These are phyloP conservation scores for Rubus idaeus DNA, from an alignment of 306 rosid species.

Conservation along the genomic window DNA sequence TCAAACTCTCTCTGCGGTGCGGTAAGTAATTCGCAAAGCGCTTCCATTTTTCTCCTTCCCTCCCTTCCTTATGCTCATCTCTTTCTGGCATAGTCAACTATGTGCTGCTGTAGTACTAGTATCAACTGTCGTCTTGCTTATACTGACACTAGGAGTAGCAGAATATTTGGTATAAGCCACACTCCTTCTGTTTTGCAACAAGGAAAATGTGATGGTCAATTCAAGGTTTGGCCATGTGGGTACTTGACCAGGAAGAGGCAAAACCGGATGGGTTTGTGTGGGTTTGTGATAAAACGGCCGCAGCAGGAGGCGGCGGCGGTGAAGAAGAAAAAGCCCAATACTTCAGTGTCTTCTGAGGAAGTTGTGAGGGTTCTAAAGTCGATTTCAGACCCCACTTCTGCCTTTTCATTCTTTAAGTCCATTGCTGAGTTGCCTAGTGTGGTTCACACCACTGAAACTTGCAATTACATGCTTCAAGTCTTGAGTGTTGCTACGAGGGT, in stretches of 20 bases:
- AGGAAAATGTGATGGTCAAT: constrained; percentile 21
- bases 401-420: constrained; percentile 65
- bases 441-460: constrained; percentile 77
- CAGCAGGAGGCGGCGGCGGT: constrained; percentile 33
- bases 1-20: too few relatives aligned
- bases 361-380: constrained; percentile 62
- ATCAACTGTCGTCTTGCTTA: constrained; percentile 37
- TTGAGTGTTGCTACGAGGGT: constrained; percentile 52
- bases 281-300: constrained; percentile 36
- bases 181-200: background rate
- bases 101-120: constrained; percentile 32
- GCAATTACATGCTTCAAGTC: constrained; percentile 85
- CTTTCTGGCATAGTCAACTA: constrained; percentile 50
- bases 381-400: constrained; percentile 47
- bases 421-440: constrained; percentile 55
- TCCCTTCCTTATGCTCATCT: background rate
- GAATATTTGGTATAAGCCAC: constrained; percentile 18
- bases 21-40: too few relatives aligned
- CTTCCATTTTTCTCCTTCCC: too few relatives aligned
- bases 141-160: constrained; percentile 19
- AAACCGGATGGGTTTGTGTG: constrained; percentile 40
- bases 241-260: constrained; percentile 48
- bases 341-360: constrained; percentile 59
- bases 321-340: constrained; percentile 40
- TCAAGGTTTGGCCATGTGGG: constrained; percentile 46